Evolutionary conservation across 352 stramenopile species (phyloP), one percentile per base, ranked within the genome.

Genomic region (Phytophthora rubi): DNA sequence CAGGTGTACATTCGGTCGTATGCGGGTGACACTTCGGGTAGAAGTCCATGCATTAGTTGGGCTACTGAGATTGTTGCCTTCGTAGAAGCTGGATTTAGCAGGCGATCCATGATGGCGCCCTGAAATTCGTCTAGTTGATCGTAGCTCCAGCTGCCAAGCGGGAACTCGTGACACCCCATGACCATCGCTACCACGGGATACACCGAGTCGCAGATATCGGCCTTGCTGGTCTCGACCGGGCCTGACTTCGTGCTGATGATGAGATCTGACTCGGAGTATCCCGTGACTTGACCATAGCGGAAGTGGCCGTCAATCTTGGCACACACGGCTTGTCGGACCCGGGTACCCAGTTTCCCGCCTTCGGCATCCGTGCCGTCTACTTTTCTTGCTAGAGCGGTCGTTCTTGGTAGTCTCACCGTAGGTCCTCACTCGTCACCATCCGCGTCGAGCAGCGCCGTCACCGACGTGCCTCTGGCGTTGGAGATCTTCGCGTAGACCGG

Each of bases 141-240:
- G 39, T 45, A 45, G 16, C 39, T 45, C 39, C 39, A 61, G 54
- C 8, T 52, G 21, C 42, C 23, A 10, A 51, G n/a, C 3, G 12
- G 54, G 48, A 35, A 60, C 7, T 52, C 54, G n/a, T 60, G 37
- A 28, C 54, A 60, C 0, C 54, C 33, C 35, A 60, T 60, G 2
- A 35, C 15, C 54, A 60, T 51, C 37, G 54, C 35, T 28, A 60
- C 54, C 12, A 51, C 54, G 5, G 16, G 54, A 21, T 33, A 60
- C 9, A 60, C 54, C 15, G 33, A 35, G 16, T 49, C 37, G 15
- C 37, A 51, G 7, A 51, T 60, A 21, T 51, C 21, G 54, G 47
- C 21, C 7, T 7, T 6, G 37, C 18, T 51, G 6, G 37, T 18
- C n/a, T 60, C 54, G 6, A 60, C 32, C 10, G 35, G 35, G 2